Base-by-base conservation (phyloP, 176 grass and related monocot genomes). In the Tillandsia fasciculata region DNA sequence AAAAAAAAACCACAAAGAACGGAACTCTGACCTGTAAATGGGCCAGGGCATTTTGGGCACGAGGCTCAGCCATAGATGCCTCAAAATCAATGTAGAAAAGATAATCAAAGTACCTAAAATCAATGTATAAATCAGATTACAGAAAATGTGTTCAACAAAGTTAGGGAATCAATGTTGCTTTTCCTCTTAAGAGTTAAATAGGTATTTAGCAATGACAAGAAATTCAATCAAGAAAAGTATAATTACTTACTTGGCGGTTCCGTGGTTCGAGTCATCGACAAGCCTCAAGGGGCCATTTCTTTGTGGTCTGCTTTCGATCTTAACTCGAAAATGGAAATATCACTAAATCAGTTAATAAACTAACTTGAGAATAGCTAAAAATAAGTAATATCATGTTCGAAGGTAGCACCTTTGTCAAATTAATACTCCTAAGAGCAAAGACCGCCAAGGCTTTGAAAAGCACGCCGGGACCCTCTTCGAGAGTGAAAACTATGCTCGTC, bases 51-150 rank as follows among this genome's bases (percentile, higher is more conserved):
- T 82, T 92, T 75, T 85, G 85, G 28, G 74, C 82, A 65, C 67
- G 79, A 13, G 77, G 49, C 50, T 92, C 89, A 2, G 85, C 61
- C 73, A 80, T 80, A 3, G 89, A 92, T 42, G 85, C 82, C 70
- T 88, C 76, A 23, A 92, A 88, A 70, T 92, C 89, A 47, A 78
- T 68, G 26, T 78, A 88, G 73, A 92, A 85, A 66, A 83, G 78
- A 82, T 88, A 92, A 64, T 88, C 78, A 48, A 88, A 88, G 66
- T 72, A 79, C 85, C 85, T 92, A 58, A 12, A 53, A 50, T 17
- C 17, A 77, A 67, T 18, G 77, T 13, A 20, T 23, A 11, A 76
- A 18, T 68, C n/a, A 59, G 52, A 28, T 20, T 17, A 9, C 9
- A 33, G 12, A 6, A 42, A 8, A 53, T 10, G 8, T 6, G 22